A percentile compares a stretch with the other conserved stretches of the same genome.
phyloP scores from a whole-genome alignment of 2,329 filamentous ascomycete species.

The Diaporthe longicolla region DNA sequence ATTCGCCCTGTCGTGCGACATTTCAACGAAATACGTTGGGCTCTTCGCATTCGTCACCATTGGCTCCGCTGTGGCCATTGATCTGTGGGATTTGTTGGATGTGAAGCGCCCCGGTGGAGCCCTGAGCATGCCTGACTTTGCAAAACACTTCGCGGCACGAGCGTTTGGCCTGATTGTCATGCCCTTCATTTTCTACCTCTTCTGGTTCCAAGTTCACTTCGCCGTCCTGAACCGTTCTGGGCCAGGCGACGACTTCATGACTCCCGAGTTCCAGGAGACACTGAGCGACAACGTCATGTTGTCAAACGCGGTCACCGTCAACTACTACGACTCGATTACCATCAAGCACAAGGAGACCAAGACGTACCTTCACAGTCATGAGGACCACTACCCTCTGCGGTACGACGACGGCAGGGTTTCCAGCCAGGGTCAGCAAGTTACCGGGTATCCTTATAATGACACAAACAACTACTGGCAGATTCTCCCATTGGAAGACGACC shows the following conservation, averaged over 20 bases:
- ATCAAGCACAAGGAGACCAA: conserved; percentile 98
- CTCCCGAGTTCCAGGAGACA: conserved; percentile 97
- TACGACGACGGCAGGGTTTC: conserved; percentile 98
- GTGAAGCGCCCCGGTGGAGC: conserved; percentile 87
- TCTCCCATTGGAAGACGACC: conserved; percentile 75
- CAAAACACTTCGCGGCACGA: conserved; percentile 90
- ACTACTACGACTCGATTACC: conserved; percentile 91
- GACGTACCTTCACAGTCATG: conserved; percentile 94
- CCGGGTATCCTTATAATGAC: conserved; percentile 97
- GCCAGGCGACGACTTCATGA: conserved; percentile 99
- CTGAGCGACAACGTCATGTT: conserved; percentile 95
- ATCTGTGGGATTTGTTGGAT: conserved; percentile 94
- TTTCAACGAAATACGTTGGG: conserved; percentile 98
- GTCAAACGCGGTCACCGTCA: conserved; percentile 85
- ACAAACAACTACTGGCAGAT: conserved; percentile 99
- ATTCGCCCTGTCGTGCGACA: conserved; percentile 95
- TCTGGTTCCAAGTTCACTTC: conserved; percentile 99
- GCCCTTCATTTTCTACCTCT: conserved; percentile 97
- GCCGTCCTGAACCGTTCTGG: conserved; percentile 88
- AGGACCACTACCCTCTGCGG: conserved; percentile 88
- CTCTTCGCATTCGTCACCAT: conserved; percentile 98
- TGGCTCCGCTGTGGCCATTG: conserved; percentile 91
- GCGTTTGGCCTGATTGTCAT: conserved; percentile 89
- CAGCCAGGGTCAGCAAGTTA: conserved; percentile 97
- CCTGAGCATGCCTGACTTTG: conserved; percentile 84